Percentiles rank a stretch among this genome's conserved stretches.
Evolutionary conservation across 2,329 filamentous ascomycete genomes (phyloP).

Genomic region (Fusarium sp.): DNA sequence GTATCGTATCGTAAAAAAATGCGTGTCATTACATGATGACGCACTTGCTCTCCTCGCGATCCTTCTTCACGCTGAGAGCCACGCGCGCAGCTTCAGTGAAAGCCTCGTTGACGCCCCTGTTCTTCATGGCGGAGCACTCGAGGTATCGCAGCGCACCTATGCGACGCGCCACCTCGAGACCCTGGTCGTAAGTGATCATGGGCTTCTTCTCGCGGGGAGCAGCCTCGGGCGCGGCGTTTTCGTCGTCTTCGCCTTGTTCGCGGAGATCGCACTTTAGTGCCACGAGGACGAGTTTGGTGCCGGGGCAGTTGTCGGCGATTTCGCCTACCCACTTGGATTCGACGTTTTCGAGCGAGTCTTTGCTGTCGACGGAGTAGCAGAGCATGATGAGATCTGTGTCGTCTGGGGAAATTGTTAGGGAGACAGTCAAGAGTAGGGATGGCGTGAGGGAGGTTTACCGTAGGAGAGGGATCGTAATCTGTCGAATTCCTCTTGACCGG

Average conservation of each 20-base stretch:
- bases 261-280: slow-evolving; percentile 97
- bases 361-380: slow-evolving; percentile 97
- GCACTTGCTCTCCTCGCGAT: slow-evolving; percentile 72
- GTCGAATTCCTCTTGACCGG: slow-evolving; percentile 99
- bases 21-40: slow-evolving; percentile 64
- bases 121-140: slow-evolving; percentile 98
- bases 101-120: slow-evolving; percentile 96
- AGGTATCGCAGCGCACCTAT: slow-evolving; percentile 95
- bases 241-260: slow-evolving; percentile 80
- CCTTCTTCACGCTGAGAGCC: slow-evolving; percentile 79
- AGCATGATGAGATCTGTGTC: slow-evolving; percentile 99
- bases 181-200: slow-evolving; percentile 90
- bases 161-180: slow-evolving; percentile 88
- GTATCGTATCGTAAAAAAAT: slow-evolving; percentile 26
- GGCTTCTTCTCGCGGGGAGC: slow-evolving; percentile 70
- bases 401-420: slow-evolving; percentile 53
- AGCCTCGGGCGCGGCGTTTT: slow-evolving; percentile 56
- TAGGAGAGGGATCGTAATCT: slow-evolving; percentile 94
- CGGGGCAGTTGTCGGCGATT: slow-evolving; percentile 97
- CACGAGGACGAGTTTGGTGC: slow-evolving; percentile 93
- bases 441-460: slow-evolving; percentile 61
- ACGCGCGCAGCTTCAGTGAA: slow-evolving; percentile 98
- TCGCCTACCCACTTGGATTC: slow-evolving; percentile 99
- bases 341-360: slow-evolving; percentile 96
- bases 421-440: background rate